These are phyloP conservation scores for Metschnikowia orientalis DNA, from an alignment of 805 yeast species.

Conservation along the genomic window DNA sequence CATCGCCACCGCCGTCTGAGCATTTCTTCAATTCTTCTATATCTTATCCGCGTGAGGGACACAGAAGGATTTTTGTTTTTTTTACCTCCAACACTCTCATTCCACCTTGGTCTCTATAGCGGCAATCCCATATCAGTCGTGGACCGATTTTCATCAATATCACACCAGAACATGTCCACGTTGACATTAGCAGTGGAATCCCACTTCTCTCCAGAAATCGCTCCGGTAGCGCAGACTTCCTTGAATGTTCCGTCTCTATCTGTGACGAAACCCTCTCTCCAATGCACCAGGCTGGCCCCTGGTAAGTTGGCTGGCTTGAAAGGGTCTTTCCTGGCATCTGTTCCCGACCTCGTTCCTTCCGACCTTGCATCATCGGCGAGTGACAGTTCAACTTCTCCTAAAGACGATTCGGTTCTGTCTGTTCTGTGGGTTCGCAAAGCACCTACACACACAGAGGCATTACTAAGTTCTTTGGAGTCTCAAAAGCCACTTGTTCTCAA, in stretches of 20 bases:
- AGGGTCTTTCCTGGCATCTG: constrained; percentile 3
- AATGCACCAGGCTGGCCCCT: constrained; percentile 4
- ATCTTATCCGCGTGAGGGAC: too few relatives aligned
- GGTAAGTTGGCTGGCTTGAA: constrained; percentile 3
- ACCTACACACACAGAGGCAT: too few relatives aligned
- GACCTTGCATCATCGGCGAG: neutral
- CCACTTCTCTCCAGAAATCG: constrained; percentile 12
- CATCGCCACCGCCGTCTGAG: too few relatives aligned
- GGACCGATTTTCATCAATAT: too few relatives aligned
- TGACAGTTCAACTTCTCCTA: neutral
- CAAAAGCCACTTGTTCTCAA: too few relatives aligned
- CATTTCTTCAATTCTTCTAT: too few relatives aligned
- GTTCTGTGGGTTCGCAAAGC: constrained; percentile 11
- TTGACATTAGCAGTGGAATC: constrained; percentile 16
- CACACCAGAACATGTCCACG: constrained; percentile 13
- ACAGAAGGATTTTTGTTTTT: too few relatives aligned
- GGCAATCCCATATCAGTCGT: too few relatives aligned
- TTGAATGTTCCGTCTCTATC: too few relatives aligned
- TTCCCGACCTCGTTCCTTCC: constrained; percentile 2
- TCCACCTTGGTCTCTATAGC: too few relatives aligned
- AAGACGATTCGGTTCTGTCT: constrained; percentile 6
- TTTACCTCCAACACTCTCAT: too few relatives aligned
- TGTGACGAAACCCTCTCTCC: neutral
- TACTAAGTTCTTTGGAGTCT: too few relatives aligned
- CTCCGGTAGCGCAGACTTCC: constrained; percentile 3